Percentiles rank a stretch among this genome's conserved stretches.
Conservation (phyloP, 108 stramenopile species). For the Schizochytrium sp. region DNA sequence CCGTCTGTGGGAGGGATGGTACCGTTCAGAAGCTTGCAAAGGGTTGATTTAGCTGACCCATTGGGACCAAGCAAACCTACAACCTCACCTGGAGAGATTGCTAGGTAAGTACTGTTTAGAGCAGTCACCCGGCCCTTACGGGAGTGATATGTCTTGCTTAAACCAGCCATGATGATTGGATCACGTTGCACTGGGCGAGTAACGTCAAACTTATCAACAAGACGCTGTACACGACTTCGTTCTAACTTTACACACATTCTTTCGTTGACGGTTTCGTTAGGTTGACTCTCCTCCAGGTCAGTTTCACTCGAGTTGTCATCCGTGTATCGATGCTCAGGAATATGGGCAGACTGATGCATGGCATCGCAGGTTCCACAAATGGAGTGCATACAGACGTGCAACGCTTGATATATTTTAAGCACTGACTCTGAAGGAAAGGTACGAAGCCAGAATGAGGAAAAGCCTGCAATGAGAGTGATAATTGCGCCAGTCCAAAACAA, state of each 20-base stretch:
- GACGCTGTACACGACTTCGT: neutral
- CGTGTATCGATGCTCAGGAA: constrained; percentile 1
- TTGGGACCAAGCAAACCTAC: constrained; percentile 78
- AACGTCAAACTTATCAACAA: neutral
- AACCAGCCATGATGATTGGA: neutral
- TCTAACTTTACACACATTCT: neutral
- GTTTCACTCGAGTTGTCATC: neutral
- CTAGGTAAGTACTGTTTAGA: constrained; percentile 69
- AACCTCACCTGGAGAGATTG: constrained; percentile 68
- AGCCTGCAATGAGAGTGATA: neutral
- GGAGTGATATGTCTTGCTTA: constrained; percentile 6
- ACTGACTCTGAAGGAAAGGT: neutral
- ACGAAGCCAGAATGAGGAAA: neutral
- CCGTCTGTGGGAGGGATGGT: constrained; percentile 16
- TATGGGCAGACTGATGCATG: neutral
- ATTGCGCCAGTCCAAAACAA: constrained; percentile 2
- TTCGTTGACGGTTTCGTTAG: neutral
- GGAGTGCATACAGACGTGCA: neutral
- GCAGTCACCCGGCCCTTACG: constrained; percentile 64
- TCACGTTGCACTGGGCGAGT: neutral
- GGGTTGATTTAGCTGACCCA: constrained; percentile 78
- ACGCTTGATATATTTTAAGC: neutral
- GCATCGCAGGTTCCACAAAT: neutral
- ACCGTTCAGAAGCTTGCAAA: constrained; percentile 13
- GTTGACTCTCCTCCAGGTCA: neutral